Percentiles rank a stretch among this genome's conserved stretches.
These are phyloP conservation scores for Talaromyces sp. DNA, from an alignment of 2,329 filamentous ascomycete genomes.

Conservation along the genomic window DNA sequence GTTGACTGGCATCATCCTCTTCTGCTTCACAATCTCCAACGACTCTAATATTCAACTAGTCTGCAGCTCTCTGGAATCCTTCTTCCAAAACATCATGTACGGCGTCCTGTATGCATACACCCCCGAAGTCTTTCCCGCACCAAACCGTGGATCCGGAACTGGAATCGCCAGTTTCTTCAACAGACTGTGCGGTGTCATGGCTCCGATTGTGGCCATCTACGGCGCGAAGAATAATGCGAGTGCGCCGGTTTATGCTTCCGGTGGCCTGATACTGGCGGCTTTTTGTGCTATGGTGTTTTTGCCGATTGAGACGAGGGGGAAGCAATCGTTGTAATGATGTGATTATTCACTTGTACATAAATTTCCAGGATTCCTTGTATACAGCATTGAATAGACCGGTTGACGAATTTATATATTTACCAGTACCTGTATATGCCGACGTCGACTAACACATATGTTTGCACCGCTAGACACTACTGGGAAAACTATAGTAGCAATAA, in stretches of 20 bases:
- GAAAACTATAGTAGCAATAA: too few species aligned
- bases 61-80: slow-evolving; percentile 54
- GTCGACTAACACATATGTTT: too few species aligned
- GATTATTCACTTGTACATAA: too few species aligned
- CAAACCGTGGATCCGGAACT: slow-evolving; percentile 54
- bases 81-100: slow-evolving; percentile 58
- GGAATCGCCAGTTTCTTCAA: slow-evolving; percentile 48
- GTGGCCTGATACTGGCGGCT: slow-evolving; percentile 43
- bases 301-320: slow-evolving; percentile 48
- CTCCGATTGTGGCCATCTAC: slow-evolving; percentile 46
- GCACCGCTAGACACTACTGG: too few species aligned
- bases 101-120: slow-evolving; percentile 59
- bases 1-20: slow-evolving; percentile 53
- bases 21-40: slow-evolving; percentile 53
- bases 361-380: too few species aligned
- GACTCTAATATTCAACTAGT: slow-evolving; percentile 50
- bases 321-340: slow-evolving; percentile 35
- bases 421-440: background rate
- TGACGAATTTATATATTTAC: background rate
- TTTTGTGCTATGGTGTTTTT: slow-evolving; percentile 46
- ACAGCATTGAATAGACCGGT: too few species aligned
- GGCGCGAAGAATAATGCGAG: slow-evolving; percentile 36
- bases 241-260: slow-evolving; percentile 46
- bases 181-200: slow-evolving; percentile 44
- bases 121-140: slow-evolving; percentile 57